Percentiles rank a stretch among this genome's conserved stretches.
These are phyloP conservation scores for Arctium lappa DNA, from an alignment of 129 eudicot genomes.

Conservation along the genomic window DNA sequence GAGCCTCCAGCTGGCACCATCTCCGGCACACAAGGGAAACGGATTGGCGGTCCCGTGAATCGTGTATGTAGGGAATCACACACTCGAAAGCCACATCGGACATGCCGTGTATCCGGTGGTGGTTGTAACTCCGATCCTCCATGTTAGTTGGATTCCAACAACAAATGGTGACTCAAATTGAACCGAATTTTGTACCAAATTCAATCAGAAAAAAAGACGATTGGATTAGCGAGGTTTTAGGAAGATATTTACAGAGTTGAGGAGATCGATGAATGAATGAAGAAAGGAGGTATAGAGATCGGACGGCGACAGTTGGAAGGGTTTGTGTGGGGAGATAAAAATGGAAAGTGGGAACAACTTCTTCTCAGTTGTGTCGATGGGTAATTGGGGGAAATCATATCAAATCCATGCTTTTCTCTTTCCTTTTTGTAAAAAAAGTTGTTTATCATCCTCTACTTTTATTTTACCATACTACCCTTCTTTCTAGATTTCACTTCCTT, in stretches of 20 bases:
- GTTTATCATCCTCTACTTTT: not conserved
- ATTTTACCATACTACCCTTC: not conserved
- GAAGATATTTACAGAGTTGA: not conserved
- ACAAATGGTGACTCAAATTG: not conserved
- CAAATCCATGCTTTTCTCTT: not conserved
- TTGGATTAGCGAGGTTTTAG: not conserved
- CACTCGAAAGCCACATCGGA: slow-evolving; percentile 55
- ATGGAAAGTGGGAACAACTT: slow-evolving; percentile 4
- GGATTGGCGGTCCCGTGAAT: slow-evolving; percentile 57
- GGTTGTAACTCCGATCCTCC: slow-evolving; percentile 21
- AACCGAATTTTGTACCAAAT: not conserved
- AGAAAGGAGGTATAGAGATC: not conserved
- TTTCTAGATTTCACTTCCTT: not conserved
- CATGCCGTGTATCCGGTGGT: slow-evolving; percentile 13
- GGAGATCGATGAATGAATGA: not conserved
- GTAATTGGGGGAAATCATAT: not conserved
- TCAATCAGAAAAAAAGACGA: not conserved
- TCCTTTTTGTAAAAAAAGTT: too few species aligned
- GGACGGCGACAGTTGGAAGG: slow-evolving; percentile 24
- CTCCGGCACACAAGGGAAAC: slow-evolving; percentile 56
- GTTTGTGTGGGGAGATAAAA: slow-evolving; percentile 14
- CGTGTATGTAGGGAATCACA: slow-evolving; percentile 53
- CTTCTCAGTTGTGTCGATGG: not conserved
- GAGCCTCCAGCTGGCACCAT: slow-evolving; percentile 60
- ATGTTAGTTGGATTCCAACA: not conserved